Conservation (phyloP, 768 basidiomycete genomes). For the Collybiopsis confluens region DNA sequence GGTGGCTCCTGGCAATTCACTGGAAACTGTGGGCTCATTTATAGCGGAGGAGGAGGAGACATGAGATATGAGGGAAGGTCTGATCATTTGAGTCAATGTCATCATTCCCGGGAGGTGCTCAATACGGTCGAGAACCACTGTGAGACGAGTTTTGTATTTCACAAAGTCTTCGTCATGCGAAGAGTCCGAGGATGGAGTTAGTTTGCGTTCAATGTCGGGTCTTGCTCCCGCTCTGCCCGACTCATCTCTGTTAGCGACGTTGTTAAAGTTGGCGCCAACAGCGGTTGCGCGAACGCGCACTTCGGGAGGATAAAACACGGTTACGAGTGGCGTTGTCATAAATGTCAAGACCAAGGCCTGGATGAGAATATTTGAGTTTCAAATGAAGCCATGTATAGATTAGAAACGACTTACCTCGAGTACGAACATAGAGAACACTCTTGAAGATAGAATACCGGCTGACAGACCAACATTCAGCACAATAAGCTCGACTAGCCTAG, state of each 20-base stretch:
- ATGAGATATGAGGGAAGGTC: constrained; percentile 27
- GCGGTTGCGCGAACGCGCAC: constrained; percentile 45
- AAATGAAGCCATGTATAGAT: no score
- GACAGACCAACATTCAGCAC: constrained; percentile 91
- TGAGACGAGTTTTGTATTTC: constrained; percentile 47
- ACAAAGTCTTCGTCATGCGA: constrained; percentile 3
- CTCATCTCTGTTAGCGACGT: constrained; percentile 36
- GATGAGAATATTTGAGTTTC: no score
- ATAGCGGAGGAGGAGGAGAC: constrained; percentile 8
- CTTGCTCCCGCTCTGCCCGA: background rate
- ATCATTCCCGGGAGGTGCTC: constrained; percentile 89
- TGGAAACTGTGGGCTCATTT: constrained; percentile 6
- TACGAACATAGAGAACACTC: constrained; percentile 95
- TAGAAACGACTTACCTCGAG: constrained; percentile 38
- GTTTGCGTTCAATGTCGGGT: background rate
- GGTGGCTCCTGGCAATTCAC: background rate
- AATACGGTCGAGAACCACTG: constrained; percentile 83
- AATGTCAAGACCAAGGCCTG: constrained; percentile 72
- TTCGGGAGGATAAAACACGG: constrained; percentile 61
- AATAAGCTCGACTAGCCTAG: constrained; percentile 85
- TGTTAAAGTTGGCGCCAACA: constrained; percentile 43
- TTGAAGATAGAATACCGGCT: constrained; percentile 70
- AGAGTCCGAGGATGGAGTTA: background rate
- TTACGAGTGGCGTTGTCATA: constrained; percentile 78
- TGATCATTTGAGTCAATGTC: constrained; percentile 82